Percentiles rank a stretch among this genome's conserved stretches.
phyloP scores from a whole-genome alignment of 257 asterid genomes.

The Coffea canephora region DNA sequence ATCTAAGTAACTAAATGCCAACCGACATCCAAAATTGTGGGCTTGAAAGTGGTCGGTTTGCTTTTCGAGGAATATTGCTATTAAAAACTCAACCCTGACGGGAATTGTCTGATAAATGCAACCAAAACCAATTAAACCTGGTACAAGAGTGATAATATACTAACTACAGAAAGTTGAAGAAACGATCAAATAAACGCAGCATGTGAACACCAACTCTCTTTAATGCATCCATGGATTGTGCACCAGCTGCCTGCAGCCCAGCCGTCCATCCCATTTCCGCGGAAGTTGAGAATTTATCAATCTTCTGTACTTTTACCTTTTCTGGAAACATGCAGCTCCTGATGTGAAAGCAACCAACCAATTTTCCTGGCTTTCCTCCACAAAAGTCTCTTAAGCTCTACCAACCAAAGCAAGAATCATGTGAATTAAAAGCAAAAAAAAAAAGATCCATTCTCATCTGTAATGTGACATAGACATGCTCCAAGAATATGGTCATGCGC shows the following conservation, averaged over 20 bases:
- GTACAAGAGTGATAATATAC: not conserved
- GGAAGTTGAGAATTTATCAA: constrained; percentile 18
- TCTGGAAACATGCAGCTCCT: constrained; percentile 12
- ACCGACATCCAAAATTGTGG: not conserved
- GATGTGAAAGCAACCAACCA: constrained; percentile 14
- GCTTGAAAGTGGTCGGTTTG: not conserved
- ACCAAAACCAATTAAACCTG: not conserved
- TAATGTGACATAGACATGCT: not conserved
- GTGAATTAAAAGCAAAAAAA: constrained; percentile 21
- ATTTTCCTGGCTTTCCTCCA: constrained; percentile 2
- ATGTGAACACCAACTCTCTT: constrained; percentile 28
- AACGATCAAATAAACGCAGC: constrained; percentile 10
- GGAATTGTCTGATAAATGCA: not conserved
- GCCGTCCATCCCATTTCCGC: constrained; percentile 15
- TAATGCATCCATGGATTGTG: constrained; percentile 6
- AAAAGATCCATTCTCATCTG: not conserved
- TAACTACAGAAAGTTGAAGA: not conserved
- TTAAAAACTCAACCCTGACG: constrained; percentile 1
- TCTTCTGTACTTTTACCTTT: constrained; percentile 5
- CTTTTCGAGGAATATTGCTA: no score
- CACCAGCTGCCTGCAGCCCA: constrained; percentile 20
- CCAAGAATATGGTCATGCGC: not conserved
- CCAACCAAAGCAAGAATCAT: constrained; percentile 27
- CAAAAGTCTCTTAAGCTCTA: not conserved
- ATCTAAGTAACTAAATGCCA: not conserved